These are phyloP conservation scores for Gonium pectorale DNA, from an alignment of 139 green algal species.

Conservation along the genomic window DNA sequence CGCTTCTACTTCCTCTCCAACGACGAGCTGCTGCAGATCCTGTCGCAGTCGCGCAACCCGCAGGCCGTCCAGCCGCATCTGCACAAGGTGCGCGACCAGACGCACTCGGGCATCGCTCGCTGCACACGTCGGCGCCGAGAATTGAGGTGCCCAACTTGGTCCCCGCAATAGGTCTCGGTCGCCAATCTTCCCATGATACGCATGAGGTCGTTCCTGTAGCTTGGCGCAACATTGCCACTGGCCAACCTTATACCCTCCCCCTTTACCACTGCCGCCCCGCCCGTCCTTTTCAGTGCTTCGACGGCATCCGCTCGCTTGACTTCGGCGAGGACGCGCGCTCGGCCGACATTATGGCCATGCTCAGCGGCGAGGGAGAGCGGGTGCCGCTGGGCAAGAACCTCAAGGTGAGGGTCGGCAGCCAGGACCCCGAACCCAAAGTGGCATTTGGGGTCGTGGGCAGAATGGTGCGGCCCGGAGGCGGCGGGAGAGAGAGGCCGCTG, in stretches of 20 bases:
- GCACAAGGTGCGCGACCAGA: conserved; percentile 46
- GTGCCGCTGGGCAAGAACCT: conserved; percentile 80
- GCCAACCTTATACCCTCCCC: no score
- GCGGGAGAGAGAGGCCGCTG: no score
- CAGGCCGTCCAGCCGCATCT: conserved; percentile 85
- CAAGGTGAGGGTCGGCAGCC: conserved; percentile 49
- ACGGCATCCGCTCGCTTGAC: conserved; percentile 79
- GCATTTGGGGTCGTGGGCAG: no score
- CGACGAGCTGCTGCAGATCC: conserved; percentile 87
- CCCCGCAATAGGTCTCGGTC: no score
- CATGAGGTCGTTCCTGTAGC: no score
- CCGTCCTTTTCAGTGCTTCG: conserved; percentile 72
- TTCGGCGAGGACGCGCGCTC: conserved; percentile 74
- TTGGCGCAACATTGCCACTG: no score
- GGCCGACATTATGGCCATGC: conserved; percentile 81
- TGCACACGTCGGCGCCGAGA: no score
- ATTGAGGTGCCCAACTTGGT: no score
- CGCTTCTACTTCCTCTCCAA: conserved; percentile 89
- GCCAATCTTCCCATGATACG: no score
- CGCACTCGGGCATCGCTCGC: neutral
- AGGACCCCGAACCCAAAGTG: no score
- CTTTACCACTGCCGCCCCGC: neutral
- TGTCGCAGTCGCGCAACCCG: conserved; percentile 73
- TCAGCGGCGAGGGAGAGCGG: conserved; percentile 74
- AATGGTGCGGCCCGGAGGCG: neutral